Evolutionary conservation across 306 rosid species (phyloP), one percentile per base, ranked within the genome.

Genomic region (Biancaea sappan): DNA sequence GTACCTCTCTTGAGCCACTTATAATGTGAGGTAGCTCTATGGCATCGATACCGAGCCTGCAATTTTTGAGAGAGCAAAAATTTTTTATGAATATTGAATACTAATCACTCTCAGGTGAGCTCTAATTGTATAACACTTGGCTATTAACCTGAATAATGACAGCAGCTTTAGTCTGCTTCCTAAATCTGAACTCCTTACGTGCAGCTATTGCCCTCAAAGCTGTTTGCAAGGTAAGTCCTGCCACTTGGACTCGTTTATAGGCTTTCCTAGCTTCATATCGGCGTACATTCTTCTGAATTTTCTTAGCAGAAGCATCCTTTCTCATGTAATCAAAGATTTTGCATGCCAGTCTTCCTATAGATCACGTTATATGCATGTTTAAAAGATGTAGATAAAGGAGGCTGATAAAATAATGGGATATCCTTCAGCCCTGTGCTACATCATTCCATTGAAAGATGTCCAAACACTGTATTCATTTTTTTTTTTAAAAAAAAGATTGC

Each of bases 31-130:
- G 87, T 74, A 79, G 92, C 86, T 88, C 68, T 88, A 77, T 90
- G 84, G 83, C 99, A 90, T 74, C 92, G 88, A 95, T 93, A 95
- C 41, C 85, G 86, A 60, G 99, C 86, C 99, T 95, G 96, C 76
- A 78, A 60, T 34, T 59, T 81, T 76, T 29, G 11, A 34, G 44
- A 67, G 52, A 58, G 64, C n/a, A n/a, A n/a, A n/a, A 80, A 47
- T 48, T 71, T 74, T 62, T 29, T 78, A 22, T 24, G 34, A 72
- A 40, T 68, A 56, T 24, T 82, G 64, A 44, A 58, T 56, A 22
- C 35, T 43, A 44, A 50, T 31, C 29, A 44, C 32, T 9, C 25
- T 41, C 66, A 28, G 16, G 38, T 21, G 46, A 38, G 71, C 51
- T 34, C 74, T 72, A 73, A 53, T 74, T 51, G 57, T 50, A 66